Percentiles rank a stretch among this genome's conserved stretches.
phyloP scores from a whole-genome alignment of 805 yeast genomes.

The Debaryomyces tyrocola region DNA sequence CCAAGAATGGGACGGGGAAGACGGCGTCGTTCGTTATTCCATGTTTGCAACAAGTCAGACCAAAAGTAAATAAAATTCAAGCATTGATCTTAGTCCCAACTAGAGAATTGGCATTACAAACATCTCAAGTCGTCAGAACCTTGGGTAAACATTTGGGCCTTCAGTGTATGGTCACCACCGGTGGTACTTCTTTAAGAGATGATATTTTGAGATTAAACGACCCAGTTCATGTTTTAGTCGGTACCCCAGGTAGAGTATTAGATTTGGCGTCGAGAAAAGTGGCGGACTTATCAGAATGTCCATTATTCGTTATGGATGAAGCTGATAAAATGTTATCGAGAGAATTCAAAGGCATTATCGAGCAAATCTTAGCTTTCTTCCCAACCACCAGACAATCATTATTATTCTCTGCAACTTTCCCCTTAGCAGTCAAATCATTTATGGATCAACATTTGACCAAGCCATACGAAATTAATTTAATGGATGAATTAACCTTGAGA shows the following conservation, averaged over 20 bases:
- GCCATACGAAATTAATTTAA: constrained; percentile 93
- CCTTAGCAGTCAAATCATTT: constrained; percentile 86
- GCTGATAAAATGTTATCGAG: constrained; percentile 95
- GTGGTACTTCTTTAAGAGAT: constrained; percentile 93
- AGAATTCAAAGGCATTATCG: constrained; percentile 85
- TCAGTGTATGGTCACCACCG: constrained; percentile 97
- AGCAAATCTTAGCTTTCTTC: constrained; percentile 79
- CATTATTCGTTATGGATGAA: constrained; percentile 94
- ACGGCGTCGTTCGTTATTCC: constrained; percentile 98
- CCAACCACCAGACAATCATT: constrained; percentile 73
- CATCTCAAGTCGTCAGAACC: constrained; percentile 95
- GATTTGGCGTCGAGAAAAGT: constrained; percentile 88
- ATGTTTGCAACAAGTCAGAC: constrained; percentile 82
- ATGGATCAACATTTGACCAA: constrained; percentile 87
- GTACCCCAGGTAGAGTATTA: constrained; percentile 96
- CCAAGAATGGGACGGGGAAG: constrained; percentile 98
- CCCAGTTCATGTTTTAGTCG: constrained; percentile 91
- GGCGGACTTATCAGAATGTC: constrained; percentile 85
- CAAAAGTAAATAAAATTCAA: constrained; percentile 81
- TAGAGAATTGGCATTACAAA: constrained; percentile 95
- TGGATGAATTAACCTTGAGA: constrained; percentile 95
- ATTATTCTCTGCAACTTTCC: constrained; percentile 94
- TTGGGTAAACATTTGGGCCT: constrained; percentile 90
- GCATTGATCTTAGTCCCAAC: constrained; percentile 95
- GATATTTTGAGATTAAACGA: constrained; percentile 92